Percentiles rank a stretch among this genome's conserved stretches.
phyloP scores from a whole-genome alignment of 306 rosid genomes.

The Sicyos edulis region DNA sequence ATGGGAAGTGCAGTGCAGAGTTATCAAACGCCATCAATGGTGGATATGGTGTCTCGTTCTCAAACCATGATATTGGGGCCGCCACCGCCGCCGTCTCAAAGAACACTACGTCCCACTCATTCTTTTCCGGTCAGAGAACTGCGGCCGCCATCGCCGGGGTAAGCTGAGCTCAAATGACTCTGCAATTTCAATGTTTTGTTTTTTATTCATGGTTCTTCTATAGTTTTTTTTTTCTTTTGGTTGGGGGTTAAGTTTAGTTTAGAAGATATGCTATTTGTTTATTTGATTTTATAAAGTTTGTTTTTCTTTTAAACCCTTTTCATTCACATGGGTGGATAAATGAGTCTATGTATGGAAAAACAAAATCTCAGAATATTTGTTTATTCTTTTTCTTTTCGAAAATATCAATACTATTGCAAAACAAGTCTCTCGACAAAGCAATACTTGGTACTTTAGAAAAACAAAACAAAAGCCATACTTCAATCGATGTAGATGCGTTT shows the following conservation, averaged over 20 bases:
- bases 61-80: slow-evolving; percentile 8
- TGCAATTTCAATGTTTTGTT: neutral
- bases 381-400: neutral
- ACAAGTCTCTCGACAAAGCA: too few species aligned
- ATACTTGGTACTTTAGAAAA: too few species aligned
- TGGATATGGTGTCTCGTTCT: slow-evolving; percentile 77
- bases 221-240: neutral
- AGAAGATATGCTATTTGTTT: slow-evolving; percentile 1
- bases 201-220: neutral
- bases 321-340: neutral
- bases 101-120: neutral
- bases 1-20: slow-evolving; percentile 57
- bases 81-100: slow-evolving; percentile 4
- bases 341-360: neutral
- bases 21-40: slow-evolving; percentile 82
- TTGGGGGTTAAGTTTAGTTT: neutral
- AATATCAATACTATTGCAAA: neutral
- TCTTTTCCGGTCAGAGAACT: neutral
- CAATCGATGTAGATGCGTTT: too few species aligned
- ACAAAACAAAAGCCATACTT: too few species aligned
- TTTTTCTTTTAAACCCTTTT: neutral
- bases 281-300: neutral
- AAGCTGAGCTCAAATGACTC: neutral
- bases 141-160: neutral
- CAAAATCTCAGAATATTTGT: neutral